A percentile compares a stretch with the other conserved stretches of the same genome.
Conservation (phyloP, 1,284 basidiomycete genomes). For the Prillingera fragicola region DNA sequence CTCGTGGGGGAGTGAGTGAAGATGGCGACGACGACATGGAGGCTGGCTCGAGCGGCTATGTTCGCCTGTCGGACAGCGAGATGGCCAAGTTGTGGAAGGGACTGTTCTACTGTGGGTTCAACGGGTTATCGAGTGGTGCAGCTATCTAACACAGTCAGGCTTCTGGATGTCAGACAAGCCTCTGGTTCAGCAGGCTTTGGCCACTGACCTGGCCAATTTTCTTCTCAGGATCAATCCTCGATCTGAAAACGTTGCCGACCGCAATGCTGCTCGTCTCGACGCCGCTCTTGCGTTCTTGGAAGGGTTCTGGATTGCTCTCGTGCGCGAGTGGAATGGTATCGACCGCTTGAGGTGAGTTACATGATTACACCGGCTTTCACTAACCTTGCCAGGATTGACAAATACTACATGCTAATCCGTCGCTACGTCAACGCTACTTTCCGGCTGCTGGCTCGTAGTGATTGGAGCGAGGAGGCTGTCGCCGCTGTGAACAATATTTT, state of each 20-base stretch:
- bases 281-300: slow-evolving; percentile 70
- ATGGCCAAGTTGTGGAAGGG: slow-evolving; percentile 96
- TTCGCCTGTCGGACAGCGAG: slow-evolving; percentile 59
- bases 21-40: slow-evolving; percentile 23
- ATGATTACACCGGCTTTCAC: slow-evolving; percentile 13
- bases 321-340: slow-evolving; percentile 86
- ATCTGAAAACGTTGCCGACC: background rate
- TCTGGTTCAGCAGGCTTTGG: slow-evolving; percentile 86
- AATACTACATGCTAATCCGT: slow-evolving; percentile 91
- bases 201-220: slow-evolving; percentile 75
- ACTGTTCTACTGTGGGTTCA: slow-evolving; percentile 79
- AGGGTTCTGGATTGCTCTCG: slow-evolving; percentile 85
- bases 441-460: slow-evolving; percentile 62
- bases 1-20: slow-evolving; percentile 55
- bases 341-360: slow-evolving; percentile 71
- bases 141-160: slow-evolving; percentile 52
- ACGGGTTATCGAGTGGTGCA: background rate
- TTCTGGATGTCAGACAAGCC: slow-evolving; percentile 99
- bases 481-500: slow-evolving; percentile 65
- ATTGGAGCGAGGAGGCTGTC: slow-evolving; percentile 61
- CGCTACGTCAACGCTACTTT: slow-evolving; percentile 82
- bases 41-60: slow-evolving; percentile 20
- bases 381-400: slow-evolving; percentile 68
- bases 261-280: slow-evolving; percentile 24
- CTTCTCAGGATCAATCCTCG: slow-evolving; percentile 60